phyloP scores from a whole-genome alignment of 164 flowering plant species.

The Santalum album region DNA sequence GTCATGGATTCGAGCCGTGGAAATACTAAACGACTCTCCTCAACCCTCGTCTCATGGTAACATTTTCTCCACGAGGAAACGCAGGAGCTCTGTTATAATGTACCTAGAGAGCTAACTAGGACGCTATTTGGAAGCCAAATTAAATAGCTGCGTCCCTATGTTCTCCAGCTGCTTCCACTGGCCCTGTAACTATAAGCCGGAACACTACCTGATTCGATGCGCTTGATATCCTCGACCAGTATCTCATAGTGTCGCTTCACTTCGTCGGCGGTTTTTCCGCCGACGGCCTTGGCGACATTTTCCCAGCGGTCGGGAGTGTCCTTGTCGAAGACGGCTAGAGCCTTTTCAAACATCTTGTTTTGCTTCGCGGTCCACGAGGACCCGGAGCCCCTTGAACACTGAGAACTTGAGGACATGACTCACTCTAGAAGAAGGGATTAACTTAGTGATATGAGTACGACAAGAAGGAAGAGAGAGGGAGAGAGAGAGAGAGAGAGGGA shows the following conservation, averaged over 20 bases:
- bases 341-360: conserved; percentile 36
- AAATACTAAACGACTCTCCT: too few species aligned
- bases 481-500: not conserved
- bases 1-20: too few species aligned
- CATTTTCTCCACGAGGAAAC: too few species aligned
- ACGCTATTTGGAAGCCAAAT: not conserved
- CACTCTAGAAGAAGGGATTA: not conserved
- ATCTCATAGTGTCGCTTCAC: conserved; percentile 32
- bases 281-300: conserved; percentile 33
- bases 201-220: conserved; percentile 28
- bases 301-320: conserved; percentile 44
- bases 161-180: conserved; percentile 5
- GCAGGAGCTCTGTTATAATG: too few species aligned
- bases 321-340: conserved; percentile 32
- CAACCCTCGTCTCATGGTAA: too few species aligned
- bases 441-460: not conserved
- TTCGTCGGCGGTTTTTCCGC: conserved; percentile 32
- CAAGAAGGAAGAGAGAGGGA: not conserved
- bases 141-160: conserved; percentile 5
- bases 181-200: conserved; percentile 27
- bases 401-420: conserved; percentile 28
- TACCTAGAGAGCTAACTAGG: too few species aligned
- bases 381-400: conserved; percentile 6
- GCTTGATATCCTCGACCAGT: conserved; percentile 28
- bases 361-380: conserved; percentile 32